Evolutionary conservation across 1,139 yeast genomes (phyloP).

Genomic region (Meyerozyma smithsonii): DNA sequence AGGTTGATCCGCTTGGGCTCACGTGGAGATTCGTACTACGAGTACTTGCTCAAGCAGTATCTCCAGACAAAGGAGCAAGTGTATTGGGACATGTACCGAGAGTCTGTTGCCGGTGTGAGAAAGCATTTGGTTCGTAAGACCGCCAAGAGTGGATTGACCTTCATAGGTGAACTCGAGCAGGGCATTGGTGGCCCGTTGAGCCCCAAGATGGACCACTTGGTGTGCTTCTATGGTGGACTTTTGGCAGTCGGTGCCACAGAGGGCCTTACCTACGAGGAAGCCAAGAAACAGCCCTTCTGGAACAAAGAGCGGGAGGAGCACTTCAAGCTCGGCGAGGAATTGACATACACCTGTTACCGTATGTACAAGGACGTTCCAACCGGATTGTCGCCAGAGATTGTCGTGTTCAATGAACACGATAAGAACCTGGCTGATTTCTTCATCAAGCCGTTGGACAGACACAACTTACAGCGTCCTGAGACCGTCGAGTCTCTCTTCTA

Average conservation of each 20-base stretch:
- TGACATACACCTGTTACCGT: conserved; percentile 77
- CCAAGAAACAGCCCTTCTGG: conserved; percentile 32
- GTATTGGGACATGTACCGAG: conserved; percentile 73
- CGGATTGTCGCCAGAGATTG: conserved; percentile 88
- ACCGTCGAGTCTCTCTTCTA: conserved; percentile 87
- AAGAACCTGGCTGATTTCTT: conserved; percentile 46
- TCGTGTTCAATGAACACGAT: conserved; percentile 55
- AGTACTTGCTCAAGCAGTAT: conserved; percentile 81
- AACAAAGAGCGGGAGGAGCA: conserved; percentile 41
- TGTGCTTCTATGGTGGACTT: conserved; percentile 88
- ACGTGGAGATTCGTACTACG: conserved; percentile 91
- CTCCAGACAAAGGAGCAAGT: conserved; percentile 67
- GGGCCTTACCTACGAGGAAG: conserved; percentile 53
- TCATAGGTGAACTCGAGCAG: conserved; percentile 70
- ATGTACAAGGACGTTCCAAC: conserved; percentile 72
- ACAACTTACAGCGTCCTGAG: conserved; percentile 89
- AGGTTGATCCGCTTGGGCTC: conserved; percentile 73
- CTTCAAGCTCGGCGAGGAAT: conserved; percentile 65
- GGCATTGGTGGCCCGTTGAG: conserved; percentile 61
- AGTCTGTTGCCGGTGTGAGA: conserved; percentile 69
- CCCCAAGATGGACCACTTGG: conserved; percentile 91
- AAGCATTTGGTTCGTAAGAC: conserved; percentile 60
- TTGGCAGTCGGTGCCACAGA: conserved; percentile 87
- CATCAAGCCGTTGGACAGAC: conserved; percentile 70
- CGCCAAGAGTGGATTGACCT: conserved; percentile 58